A percentile compares a stretch with the other conserved stretches of the same genome.
These are phyloP conservation scores for Cordia subcordata DNA, from an alignment of 257 asterid genomes.

Conservation along the genomic window DNA sequence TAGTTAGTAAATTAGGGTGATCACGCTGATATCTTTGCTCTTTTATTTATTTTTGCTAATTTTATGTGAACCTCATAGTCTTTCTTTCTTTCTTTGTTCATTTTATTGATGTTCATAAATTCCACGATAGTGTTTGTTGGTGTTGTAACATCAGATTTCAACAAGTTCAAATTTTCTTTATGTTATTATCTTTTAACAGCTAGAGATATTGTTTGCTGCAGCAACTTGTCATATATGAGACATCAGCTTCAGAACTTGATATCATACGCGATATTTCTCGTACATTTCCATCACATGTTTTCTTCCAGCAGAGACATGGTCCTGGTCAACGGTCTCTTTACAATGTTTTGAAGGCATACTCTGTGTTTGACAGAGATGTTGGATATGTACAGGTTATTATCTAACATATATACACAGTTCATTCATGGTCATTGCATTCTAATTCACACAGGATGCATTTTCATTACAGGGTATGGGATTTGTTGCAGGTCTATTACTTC, in stretches of 20 bases:
- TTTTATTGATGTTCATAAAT: background rate
- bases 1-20: no score
- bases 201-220: slow-evolving; percentile 38
- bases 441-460: slow-evolving; percentile 18
- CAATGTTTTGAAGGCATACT: slow-evolving; percentile 93
- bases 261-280: slow-evolving; percentile 98
- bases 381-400: slow-evolving; percentile 90
- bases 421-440: background rate
- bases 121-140: no score
- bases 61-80: background rate
- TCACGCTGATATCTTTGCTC: background rate
- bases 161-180: slow-evolving; percentile 4
- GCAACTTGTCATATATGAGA: slow-evolving; percentile 98
- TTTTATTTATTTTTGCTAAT: no score
- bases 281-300: slow-evolving; percentile 96
- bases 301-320: slow-evolving; percentile 99
- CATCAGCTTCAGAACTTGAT: slow-evolving; percentile 97
- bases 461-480: slow-evolving; percentile 97
- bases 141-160: background rate
- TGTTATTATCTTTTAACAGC: slow-evolving; percentile 16
- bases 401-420: background rate
- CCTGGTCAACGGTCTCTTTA: slow-evolving; percentile 99
- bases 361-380: slow-evolving; percentile 92
- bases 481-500: slow-evolving; percentile 93
- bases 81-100: no score